phyloP scores from a whole-genome alignment of 1,284 basidiomycete species.

The Dichomitus squalens region DNA sequence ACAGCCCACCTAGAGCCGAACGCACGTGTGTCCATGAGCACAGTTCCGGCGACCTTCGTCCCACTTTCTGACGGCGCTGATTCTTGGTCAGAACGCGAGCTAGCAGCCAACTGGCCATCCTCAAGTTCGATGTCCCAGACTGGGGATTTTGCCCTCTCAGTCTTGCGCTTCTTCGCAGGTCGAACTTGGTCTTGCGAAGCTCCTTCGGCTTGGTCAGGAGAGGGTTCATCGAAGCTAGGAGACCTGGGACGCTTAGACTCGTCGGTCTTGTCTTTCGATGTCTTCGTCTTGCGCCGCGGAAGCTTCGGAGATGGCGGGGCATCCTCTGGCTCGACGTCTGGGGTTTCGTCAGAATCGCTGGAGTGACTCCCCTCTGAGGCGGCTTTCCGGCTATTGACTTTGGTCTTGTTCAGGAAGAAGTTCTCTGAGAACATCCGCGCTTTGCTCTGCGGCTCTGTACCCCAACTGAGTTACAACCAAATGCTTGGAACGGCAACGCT shows the following conservation, averaged over 20 bases:
- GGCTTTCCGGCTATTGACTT: not conserved
- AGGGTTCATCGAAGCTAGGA: not conserved
- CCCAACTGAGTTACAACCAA: not conserved
- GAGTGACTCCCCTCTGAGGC: not conserved
- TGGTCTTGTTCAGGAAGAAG: slow-evolving; percentile 45
- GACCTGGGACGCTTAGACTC: not conserved
- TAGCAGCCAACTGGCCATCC: slow-evolving; percentile 20
- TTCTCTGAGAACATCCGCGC: slow-evolving; percentile 50
- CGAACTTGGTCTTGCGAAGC: not conserved
- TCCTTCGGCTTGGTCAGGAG: not conserved
- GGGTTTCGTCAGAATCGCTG: not conserved
- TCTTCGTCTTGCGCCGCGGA: not conserved
- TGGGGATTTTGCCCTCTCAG: slow-evolving; percentile 42
- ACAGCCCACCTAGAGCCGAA: slow-evolving; percentile 15
- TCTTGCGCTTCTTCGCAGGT: not conserved
- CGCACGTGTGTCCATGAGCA: slow-evolving; percentile 30
- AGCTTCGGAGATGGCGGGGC: not conserved
- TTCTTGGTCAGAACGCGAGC: slow-evolving; percentile 12
- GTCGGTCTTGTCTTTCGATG: not conserved
- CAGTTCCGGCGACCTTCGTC: slow-evolving; percentile 20
- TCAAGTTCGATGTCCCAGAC: slow-evolving; percentile 70
- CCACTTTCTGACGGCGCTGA: not conserved
- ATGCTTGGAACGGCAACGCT: not conserved
- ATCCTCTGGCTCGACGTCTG: not conserved
- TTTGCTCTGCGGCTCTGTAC: slow-evolving; percentile 10